Evolutionary conservation across 2,329 filamentous ascomycete species (phyloP).

Genomic region (Fusarium nematophilum): DNA sequence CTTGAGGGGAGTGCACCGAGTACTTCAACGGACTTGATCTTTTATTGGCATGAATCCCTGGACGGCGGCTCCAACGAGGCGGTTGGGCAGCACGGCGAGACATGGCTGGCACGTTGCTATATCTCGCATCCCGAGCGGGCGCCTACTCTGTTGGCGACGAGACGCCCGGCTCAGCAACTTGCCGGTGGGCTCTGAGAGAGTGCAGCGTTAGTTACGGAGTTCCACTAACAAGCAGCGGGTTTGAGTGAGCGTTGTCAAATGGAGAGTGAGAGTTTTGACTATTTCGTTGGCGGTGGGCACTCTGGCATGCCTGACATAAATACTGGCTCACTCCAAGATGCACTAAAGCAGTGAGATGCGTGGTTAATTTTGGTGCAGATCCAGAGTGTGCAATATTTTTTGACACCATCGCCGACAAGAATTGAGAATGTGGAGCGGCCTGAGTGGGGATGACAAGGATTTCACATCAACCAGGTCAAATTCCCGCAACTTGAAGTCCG

Average conservation of each 20-base stretch:
- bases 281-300: conserved; percentile 13
- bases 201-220: conserved; percentile 4
- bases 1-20: conserved; percentile 47
- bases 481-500: conserved; percentile 38
- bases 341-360: too few species aligned
- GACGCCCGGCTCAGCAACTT: conserved; percentile 69
- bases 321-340: too few species aligned
- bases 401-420: too few species aligned
- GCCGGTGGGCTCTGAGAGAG: conserved; percentile 59
- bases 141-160: conserved; percentile 75
- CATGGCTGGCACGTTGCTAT: conserved; percentile 73
- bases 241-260: conserved; percentile 7
- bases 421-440: conserved; percentile 19
- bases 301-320: too few species aligned
- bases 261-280: conserved; percentile 8
- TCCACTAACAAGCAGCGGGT: conserved; percentile 5
- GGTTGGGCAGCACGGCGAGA: conserved; percentile 68
- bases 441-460: conserved; percentile 27
- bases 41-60: conserved; percentile 47
- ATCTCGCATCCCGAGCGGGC: conserved; percentile 72
- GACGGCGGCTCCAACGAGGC: conserved; percentile 65
- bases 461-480: conserved; percentile 13
- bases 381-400: too few species aligned
- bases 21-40: conserved; percentile 12
- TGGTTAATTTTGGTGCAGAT: too few species aligned